These are phyloP conservation scores for Venturiaceae sp. DNA, from an alignment of 2,329 filamentous ascomycete species.

Conservation along the genomic window DNA sequence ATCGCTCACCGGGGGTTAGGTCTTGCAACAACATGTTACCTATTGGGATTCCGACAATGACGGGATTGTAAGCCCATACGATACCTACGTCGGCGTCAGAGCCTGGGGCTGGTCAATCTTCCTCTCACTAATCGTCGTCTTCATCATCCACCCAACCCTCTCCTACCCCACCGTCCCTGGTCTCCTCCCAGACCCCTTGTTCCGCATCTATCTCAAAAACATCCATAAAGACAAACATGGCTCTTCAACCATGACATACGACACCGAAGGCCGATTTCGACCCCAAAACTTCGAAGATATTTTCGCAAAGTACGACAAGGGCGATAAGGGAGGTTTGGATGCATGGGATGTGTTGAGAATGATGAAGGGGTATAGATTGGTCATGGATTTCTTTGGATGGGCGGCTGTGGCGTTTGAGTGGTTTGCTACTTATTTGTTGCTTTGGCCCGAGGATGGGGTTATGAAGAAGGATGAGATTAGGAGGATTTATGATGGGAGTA, in stretches of 20 bases:
- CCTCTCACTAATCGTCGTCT: slow-evolving; percentile 32
- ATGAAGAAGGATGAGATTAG: slow-evolving; percentile 49
- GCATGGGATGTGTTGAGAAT: slow-evolving; percentile 26
- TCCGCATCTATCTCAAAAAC: slow-evolving; percentile 29
- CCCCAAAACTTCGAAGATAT: slow-evolving; percentile 39
- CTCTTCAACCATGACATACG: slow-evolving; percentile 31
- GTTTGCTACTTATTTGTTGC: slow-evolving; percentile 41
- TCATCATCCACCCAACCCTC: slow-evolving; percentile 41
- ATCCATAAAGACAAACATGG: slow-evolving; percentile 35
- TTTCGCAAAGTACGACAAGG: slow-evolving; percentile 33
- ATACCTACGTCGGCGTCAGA: slow-evolving; percentile 40
- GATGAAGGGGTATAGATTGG: slow-evolving; percentile 30
- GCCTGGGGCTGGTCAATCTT: slow-evolving; percentile 34
- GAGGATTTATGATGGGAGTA: slow-evolving; percentile 42
- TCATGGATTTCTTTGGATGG: slow-evolving; percentile 36
- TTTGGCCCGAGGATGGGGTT: slow-evolving; percentile 46
- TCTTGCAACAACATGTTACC: slow-evolving; percentile 43
- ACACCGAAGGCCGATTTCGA: slow-evolving; percentile 34
- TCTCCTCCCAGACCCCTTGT: slow-evolving; percentile 34
- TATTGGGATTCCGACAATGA: slow-evolving; percentile 45
- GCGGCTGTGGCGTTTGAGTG: slow-evolving; percentile 36
- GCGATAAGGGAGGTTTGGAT: slow-evolving; percentile 26
- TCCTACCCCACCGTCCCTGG: slow-evolving; percentile 36
- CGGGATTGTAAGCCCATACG: slow-evolving; percentile 42
- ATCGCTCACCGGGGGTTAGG: slow-evolving; percentile 13